Evolutionary conservation across 805 yeast species (phyloP), one percentile per base, ranked within the genome.

Genomic region (Cyberlindnera xishuangbannaensis): DNA sequence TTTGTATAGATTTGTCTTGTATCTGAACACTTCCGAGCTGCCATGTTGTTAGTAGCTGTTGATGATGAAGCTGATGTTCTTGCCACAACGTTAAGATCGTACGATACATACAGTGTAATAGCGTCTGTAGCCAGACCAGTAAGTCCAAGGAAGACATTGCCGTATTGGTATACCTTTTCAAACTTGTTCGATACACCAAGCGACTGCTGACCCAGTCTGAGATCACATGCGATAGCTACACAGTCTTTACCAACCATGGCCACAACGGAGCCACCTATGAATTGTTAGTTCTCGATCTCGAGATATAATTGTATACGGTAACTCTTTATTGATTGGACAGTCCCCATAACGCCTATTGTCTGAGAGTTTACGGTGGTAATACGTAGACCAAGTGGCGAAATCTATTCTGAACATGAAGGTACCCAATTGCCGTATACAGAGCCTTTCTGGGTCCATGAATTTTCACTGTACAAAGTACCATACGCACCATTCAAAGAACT

Each of bases 221-320:
- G 68, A 63, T 92, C 99, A 50, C 92, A 81, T 4, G 97, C 99
- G 52, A 92, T 87, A 19, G 97, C 98, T 36, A 92, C 88, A 69
- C 99, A 92, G 49, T 87, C 97, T 56, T 94, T 88, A 51, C 99
- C 99, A 17, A 81, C 81, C 99, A 92, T 92, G 45, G 98, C 98
- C 21, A 94, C 95, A 33, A 95, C 95, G 44, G 95, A 73, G 63
- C 99, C 98, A 64, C 97, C 86, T 58, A 36, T 15, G n/a, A 9
- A 5, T 13, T 25, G 48, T 53, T 41, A 51, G 51, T 45, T 38
- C 15, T 2, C 4, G 8, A 8, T n/a, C n/a, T n/a, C n/a, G n/a
- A n/a, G n/a, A n/a, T n/a, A n/a, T n/a, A n/a, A n/a, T n/a, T n/a
- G n/a, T n/a, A n/a, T n/a, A n/a, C n/a, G n/a, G n/a, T n/a, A n/a